phyloP scores from a whole-genome alignment of 2,329 filamentous ascomycete genomes.

The Ascochyta viciae-villosae region DNA sequence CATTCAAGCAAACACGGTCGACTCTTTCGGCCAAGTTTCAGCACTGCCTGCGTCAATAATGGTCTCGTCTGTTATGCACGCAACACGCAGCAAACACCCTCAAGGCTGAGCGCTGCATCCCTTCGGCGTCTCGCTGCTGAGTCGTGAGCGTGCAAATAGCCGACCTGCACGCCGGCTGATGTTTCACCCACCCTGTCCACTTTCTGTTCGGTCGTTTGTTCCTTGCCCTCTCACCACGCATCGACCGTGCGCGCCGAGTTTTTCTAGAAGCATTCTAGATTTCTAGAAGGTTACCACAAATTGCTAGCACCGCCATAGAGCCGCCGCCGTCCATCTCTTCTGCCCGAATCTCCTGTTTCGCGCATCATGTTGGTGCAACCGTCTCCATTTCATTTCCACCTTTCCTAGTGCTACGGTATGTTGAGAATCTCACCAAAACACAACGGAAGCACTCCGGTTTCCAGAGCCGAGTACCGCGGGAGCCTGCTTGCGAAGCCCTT shows the following conservation, averaged over 20 bases:
- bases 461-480: constrained; percentile 16
- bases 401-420: constrained; percentile 17
- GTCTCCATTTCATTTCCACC: constrained; percentile 22
- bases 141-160: constrained; percentile 8
- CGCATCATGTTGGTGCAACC: constrained; percentile 29
- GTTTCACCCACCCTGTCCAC: constrained; percentile 26
- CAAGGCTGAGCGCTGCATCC: not conserved
- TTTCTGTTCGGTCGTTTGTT: not conserved
- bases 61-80: constrained; percentile 14
- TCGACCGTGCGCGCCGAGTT: constrained; percentile 27
- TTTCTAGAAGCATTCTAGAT: constrained; percentile 32
- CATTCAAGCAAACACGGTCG: constrained; percentile 10
- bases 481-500: constrained; percentile 27
- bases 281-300: constrained; percentile 46
- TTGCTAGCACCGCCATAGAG: constrained; percentile 25
- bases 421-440: constrained; percentile 23
- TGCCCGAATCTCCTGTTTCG: constrained; percentile 24
- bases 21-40: constrained; percentile 3
- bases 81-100: constrained; percentile 4
- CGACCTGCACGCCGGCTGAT: constrained; percentile 19
- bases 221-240: constrained; percentile 23
- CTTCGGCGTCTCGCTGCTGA: constrained; percentile 11
- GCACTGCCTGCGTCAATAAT: constrained; percentile 21
- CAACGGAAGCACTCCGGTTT: constrained; percentile 12
- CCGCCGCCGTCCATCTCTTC: constrained; percentile 36